phyloP scores from a whole-genome alignment of 768 basidiomycete genomes.

The Rhodocollybia butyracea region DNA sequence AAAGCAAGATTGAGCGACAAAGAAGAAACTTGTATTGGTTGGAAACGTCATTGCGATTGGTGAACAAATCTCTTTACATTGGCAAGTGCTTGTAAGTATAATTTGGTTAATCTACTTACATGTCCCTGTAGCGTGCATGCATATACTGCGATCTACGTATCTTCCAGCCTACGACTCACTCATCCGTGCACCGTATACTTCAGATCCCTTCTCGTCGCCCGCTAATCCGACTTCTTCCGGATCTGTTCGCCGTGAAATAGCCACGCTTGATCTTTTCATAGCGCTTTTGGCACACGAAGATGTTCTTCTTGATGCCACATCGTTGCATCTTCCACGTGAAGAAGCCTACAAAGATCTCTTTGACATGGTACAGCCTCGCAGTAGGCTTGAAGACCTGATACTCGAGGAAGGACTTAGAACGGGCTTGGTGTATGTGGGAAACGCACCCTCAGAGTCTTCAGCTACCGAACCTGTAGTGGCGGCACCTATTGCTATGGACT shows the following conservation, averaged over 20 bases:
- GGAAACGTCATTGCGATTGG: slow-evolving; percentile 55
- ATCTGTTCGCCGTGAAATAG: slow-evolving; percentile 64
- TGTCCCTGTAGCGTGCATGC: slow-evolving; percentile 58
- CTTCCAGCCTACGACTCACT: slow-evolving; percentile 61
- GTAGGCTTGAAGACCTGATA: slow-evolving; percentile 72
- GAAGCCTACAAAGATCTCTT: slow-evolving; percentile 80
- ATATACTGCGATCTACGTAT: slow-evolving; percentile 75
- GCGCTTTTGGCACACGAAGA: slow-evolving; percentile 79
- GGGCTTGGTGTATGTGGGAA: slow-evolving; percentile 15
- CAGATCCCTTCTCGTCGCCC: slow-evolving; percentile 57
- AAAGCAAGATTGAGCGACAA: slow-evolving; percentile 45
- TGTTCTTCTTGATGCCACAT: slow-evolving; percentile 70
- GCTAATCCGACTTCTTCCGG: slow-evolving; percentile 23
- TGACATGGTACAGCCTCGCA: slow-evolving; percentile 70
- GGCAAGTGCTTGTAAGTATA: background rate
- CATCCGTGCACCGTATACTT: slow-evolving; percentile 66
- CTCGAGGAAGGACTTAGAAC: slow-evolving; percentile 37
- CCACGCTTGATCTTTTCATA: slow-evolving; percentile 75
- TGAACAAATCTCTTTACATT: slow-evolving; percentile 64
- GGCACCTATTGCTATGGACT: too few species aligned
- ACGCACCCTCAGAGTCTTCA: background rate
- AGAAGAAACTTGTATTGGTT: slow-evolving; percentile 75
- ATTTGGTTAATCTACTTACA: background rate
- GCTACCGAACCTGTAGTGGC: too few species aligned
- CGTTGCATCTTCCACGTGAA: slow-evolving; percentile 71